phyloP scores from a whole-genome alignment of 1,284 basidiomycete genomes.

The Cryptococcus maquisensis region DNA sequence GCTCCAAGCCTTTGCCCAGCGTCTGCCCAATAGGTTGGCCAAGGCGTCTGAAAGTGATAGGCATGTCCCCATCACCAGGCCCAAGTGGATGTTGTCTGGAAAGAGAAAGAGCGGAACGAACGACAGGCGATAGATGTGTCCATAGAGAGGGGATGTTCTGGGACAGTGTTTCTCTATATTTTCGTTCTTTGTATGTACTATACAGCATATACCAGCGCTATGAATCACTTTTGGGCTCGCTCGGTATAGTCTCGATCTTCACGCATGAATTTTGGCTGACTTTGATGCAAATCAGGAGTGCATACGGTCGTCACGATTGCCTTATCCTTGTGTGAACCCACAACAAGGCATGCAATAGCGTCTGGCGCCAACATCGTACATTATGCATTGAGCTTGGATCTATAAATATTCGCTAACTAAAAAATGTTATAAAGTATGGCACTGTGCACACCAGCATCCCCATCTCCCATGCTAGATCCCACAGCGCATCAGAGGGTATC shows the following conservation, averaged over 20 bases:
- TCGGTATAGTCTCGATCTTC: too few species aligned
- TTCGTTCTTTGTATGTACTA: conserved; percentile 6
- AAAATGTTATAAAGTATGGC: background rate
- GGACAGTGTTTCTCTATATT: background rate
- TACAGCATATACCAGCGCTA: conserved; percentile 3
- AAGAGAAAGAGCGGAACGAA: conserved; percentile 87
- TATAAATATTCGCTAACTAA: background rate
- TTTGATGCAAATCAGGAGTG: too few species aligned
- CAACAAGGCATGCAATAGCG: too few species aligned
- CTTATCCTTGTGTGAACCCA: too few species aligned
- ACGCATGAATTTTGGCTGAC: too few species aligned
- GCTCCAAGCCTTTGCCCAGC: conserved; percentile 76
- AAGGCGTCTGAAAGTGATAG: conserved; percentile 87
- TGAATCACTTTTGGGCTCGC: background rate
- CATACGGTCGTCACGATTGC: too few species aligned
- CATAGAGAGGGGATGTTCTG: background rate
- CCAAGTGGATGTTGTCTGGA: conserved; percentile 65
- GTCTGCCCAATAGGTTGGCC: conserved; percentile 77
- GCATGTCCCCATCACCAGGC: conserved; percentile 47
- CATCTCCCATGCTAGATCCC: background rate
- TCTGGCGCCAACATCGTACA: background rate
- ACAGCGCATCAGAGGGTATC: background rate
- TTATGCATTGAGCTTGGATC: background rate
- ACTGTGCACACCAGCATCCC: background rate
- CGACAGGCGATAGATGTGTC: conserved; percentile 59